Conservation (phyloP, 495 filamentous ascomycete genomes). For the Neohortaea acidophila region DNA sequence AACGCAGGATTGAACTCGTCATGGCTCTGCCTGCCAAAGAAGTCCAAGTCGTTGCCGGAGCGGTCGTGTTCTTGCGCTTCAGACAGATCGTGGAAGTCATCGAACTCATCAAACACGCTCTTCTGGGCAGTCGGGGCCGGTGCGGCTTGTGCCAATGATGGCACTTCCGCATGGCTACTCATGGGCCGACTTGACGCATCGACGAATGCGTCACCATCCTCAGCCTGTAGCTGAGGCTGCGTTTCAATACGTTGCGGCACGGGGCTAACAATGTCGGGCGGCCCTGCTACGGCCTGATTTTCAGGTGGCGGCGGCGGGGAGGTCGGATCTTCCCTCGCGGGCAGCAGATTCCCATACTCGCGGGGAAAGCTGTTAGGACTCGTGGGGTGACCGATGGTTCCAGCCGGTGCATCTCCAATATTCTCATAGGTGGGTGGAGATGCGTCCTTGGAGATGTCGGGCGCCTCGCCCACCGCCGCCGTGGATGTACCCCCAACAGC, state of each 20-base stretch:
- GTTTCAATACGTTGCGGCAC: background rate
- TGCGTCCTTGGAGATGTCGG: slow-evolving; percentile 40
- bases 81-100: slow-evolving; percentile 77
- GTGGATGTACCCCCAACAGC: background rate
- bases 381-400: slow-evolving; percentile 21
- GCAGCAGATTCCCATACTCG: slow-evolving; percentile 50
- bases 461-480: slow-evolving; percentile 25
- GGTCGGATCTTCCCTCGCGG: slow-evolving; percentile 48
- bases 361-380: slow-evolving; percentile 37
- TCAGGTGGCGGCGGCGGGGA: slow-evolving; percentile 23
- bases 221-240: background rate
- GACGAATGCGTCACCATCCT: slow-evolving; percentile 12
- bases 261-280: background rate
- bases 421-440: slow-evolving; percentile 54
- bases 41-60: slow-evolving; percentile 41
- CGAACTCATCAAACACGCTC: slow-evolving; percentile 39
- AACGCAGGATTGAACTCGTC: slow-evolving; percentile 60
- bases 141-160: slow-evolving; percentile 6
- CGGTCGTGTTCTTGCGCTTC: slow-evolving; percentile 86
- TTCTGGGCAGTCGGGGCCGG: background rate
- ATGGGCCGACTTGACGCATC: slow-evolving; percentile 36
- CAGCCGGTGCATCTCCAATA: slow-evolving; percentile 21
- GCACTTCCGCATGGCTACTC: no score
- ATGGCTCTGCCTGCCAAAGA: slow-evolving; percentile 29
- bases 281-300: background rate